Conservation (phyloP, 108 stramenopile species). For the Parietichytrium sp. region DNA sequence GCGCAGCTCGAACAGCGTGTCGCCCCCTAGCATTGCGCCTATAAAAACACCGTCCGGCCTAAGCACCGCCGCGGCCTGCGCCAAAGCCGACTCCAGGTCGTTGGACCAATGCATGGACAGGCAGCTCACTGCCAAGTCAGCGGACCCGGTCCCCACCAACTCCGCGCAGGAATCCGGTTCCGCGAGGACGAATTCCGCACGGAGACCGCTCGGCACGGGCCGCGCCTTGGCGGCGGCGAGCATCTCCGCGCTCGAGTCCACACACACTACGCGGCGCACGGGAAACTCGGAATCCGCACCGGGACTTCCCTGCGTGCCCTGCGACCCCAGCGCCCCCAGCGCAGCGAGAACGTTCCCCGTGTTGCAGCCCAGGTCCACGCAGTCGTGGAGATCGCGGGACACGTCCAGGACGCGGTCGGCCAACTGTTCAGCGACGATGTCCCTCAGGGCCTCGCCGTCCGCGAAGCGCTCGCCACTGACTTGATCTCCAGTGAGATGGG, state of each 20-base stretch:
- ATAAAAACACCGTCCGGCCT: constrained; percentile 96
- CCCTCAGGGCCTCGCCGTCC: not conserved
- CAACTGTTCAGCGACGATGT: not conserved
- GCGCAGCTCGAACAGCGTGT: constrained; percentile 85
- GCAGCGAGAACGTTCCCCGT: not conserved
- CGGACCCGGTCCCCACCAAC: constrained; percentile 77
- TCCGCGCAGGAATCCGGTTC: not conserved
- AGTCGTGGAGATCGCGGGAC: not conserved
- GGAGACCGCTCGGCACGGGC: not conserved
- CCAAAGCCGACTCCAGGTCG: constrained; percentile 76
- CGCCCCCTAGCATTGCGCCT: constrained; percentile 88
- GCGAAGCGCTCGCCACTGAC: no score
- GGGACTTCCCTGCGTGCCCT: not conserved
- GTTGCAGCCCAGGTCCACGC: not conserved
- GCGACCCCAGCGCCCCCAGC: not conserved
- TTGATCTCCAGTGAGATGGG: no score
- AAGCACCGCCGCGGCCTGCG: constrained; percentile 73
- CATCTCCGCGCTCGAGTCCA: not conserved
- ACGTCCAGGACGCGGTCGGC: not conserved
- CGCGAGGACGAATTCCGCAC: not conserved
- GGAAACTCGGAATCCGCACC: not conserved
- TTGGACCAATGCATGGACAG: constrained; percentile 91
- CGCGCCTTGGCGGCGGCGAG: not conserved
- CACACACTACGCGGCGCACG: not conserved
- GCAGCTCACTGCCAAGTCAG: constrained; percentile 86